Evolutionary conservation across 768 basidiomycete genomes (phyloP), one percentile per base, ranked within the genome.

Genomic region (Pisolithus tinctorius): DNA sequence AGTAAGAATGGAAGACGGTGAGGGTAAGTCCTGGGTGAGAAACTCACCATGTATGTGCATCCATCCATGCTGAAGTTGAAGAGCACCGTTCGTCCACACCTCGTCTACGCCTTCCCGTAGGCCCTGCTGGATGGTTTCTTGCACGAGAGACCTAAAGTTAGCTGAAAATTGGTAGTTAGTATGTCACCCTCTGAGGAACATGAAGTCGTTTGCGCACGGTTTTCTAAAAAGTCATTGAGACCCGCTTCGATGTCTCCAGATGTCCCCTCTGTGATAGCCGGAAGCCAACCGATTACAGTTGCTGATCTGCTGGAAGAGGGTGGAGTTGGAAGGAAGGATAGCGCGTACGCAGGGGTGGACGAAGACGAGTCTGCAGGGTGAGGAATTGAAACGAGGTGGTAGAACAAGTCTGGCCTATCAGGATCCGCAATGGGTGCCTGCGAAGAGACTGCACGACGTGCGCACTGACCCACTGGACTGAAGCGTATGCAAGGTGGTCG

Each of bases 31-130:
- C 25, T 16, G 39, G 37, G 43, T 11, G 23, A 4, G 38, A 29
- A 20, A 43, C 71, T 47, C 41, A 77, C 77, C 79, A 41, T 89
- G 80, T 43, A 92, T 82, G 62, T 92, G 89, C 84, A 92, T 86
- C 89, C 89, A 92, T n/a, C 89, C 89, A 17, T 79, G 66, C 53
- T 78, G 79, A 3, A 82, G 67, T 59, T 87, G 86, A 29, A 76
- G 63, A 9, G 88, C 89, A 6, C 76, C 78, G 50, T 82, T 82
- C 4, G 61, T 74, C 72, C 83, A 82, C 3, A 86, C 69, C 2
- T 86, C 82, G 57, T 92, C 89, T 1, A 75, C 70, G 9, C 73
- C 75, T 42, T 86, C 78, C 17, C 58, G 60, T 5, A 90, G 69
- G 17, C 75, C 82, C 25, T 70, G 65, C 46, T 74, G 73, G 14